These are phyloP conservation scores for Russula foetens DNA, from an alignment of 768 basidiomycete species.

Conservation along the genomic window DNA sequence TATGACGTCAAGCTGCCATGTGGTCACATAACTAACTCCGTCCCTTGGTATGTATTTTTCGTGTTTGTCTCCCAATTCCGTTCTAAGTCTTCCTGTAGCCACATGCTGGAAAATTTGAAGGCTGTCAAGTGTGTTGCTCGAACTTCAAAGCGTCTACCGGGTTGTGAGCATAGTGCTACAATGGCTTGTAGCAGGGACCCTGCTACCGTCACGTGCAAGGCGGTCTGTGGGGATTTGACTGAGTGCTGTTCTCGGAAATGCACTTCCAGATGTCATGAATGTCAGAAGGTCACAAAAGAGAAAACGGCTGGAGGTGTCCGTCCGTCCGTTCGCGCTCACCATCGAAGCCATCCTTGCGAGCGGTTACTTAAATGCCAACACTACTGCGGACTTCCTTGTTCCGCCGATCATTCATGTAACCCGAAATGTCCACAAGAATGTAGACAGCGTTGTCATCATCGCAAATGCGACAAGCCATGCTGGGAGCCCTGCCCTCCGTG, in stretches of 20 bases:
- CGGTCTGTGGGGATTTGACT: too few species aligned
- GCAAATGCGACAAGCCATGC: constrained; percentile 26
- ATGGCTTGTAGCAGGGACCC: constrained; percentile 21
- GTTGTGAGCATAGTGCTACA: constrained; percentile 27
- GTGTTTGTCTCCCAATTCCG: background rate
- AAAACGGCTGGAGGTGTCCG: too few species aligned
- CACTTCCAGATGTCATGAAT: constrained; percentile 10
- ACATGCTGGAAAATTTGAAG: constrained; percentile 20
- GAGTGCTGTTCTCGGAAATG: too few species aligned
- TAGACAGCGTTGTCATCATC: constrained; percentile 26
- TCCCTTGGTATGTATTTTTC: constrained; percentile 25
- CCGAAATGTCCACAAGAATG: constrained; percentile 23
- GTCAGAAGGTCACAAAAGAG: too few species aligned
- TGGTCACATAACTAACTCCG: constrained; percentile 19
- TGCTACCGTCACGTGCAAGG: background rate
- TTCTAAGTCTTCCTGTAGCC: constrained; percentile 17
- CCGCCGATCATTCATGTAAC: constrained; percentile 25
- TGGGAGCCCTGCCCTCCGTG: constrained; percentile 29
- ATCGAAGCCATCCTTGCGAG: constrained; percentile 26
- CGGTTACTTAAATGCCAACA: constrained; percentile 28
- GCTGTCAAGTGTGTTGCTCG: constrained; percentile 22
- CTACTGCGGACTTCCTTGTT: constrained; percentile 26
- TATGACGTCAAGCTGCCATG: constrained; percentile 23
- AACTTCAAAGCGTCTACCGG: constrained; percentile 24
- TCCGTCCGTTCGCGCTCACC: too few species aligned